Conservation (phyloP, 192 early-diverging fungal species). For the Mortierella hygrophila region DNA sequence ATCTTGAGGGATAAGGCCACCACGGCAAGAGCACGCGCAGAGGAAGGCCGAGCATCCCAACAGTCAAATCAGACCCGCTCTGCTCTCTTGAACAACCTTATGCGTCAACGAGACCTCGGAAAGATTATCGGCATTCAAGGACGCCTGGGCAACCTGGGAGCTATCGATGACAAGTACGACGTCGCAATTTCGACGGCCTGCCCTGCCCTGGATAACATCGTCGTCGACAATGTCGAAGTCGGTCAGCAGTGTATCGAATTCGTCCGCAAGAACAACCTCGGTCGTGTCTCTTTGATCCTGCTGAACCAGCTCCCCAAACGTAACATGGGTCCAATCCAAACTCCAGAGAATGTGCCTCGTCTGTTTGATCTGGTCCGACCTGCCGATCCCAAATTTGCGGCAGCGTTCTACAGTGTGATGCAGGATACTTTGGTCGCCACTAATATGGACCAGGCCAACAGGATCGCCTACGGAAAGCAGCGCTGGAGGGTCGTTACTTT, state of each 20-base stretch:
- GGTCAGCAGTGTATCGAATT: conserved; percentile 93
- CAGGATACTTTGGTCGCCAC: conserved; percentile 89
- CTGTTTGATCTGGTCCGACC: conserved; percentile 92
- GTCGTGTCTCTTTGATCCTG: conserved; percentile 87
- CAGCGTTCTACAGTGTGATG: conserved; percentile 91
- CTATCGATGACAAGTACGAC: conserved; percentile 94
- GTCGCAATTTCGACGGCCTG: conserved; percentile 95
- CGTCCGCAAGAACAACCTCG: conserved; percentile 86
- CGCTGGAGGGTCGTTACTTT: conserved; percentile 96
- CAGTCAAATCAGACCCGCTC: conserved; percentile 75
- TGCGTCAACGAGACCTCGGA: conserved; percentile 79
- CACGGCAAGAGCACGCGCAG: conserved; percentile 71
- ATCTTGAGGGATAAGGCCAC: conserved; percentile 32
- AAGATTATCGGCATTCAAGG: conserved; percentile 83
- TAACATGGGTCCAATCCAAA: conserved; percentile 65
- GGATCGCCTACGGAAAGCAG: conserved; percentile 85
- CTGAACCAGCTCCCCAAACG: conserved; percentile 79
- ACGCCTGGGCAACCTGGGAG: conserved; percentile 95
- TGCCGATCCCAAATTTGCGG: conserved; percentile 76
- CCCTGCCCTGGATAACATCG: conserved; percentile 85
- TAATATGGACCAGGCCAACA: conserved; percentile 86
- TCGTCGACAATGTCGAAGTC: conserved; percentile 89
- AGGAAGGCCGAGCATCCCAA: conserved; percentile 75
- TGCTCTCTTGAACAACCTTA: conserved; percentile 74
- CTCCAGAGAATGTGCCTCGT: conserved; percentile 85